These are phyloP conservation scores for Allomyces macrogynus DNA, from an alignment of 192 early-diverging fungal species.

Conservation along the genomic window DNA sequence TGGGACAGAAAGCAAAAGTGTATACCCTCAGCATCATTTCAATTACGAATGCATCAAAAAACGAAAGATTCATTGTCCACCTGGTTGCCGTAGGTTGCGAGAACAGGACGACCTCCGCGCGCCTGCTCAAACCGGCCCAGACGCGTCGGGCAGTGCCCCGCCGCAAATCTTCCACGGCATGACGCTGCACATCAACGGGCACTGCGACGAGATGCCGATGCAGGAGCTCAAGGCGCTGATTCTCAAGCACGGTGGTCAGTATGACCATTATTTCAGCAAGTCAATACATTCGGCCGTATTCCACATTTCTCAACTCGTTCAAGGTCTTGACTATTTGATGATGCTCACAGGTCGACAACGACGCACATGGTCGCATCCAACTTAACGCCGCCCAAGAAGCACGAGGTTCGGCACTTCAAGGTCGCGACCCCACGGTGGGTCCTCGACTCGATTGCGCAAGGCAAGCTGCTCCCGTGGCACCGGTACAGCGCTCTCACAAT, in stretches of 20 bases:
- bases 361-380: conserved; percentile 50
- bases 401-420: conserved; percentile 40
- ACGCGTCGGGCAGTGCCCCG: not conserved
- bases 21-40: too few species aligned
- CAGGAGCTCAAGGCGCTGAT: not conserved
- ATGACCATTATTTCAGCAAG: not conserved
- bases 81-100: not conserved
- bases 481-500: conserved; percentile 21
- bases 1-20: not conserved
- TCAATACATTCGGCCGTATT: not conserved
- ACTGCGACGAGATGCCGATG: not conserved
- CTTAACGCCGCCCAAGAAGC: conserved; percentile 39
- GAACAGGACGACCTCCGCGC: not conserved
- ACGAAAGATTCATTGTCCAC: too few species aligned
- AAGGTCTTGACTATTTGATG: too few species aligned
- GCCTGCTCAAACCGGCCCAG: too few species aligned
- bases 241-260: not conserved
- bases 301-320: too few species aligned
- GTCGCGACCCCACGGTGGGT: conserved; percentile 61
- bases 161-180: not conserved
- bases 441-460: conserved; percentile 36
- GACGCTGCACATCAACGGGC: not conserved
- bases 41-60: too few species aligned
- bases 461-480: conserved; percentile 42
- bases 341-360: not conserved